Evolutionary conservation across 176 grass and related monocot species (phyloP), one percentile per base, ranked within the genome.

Genomic region (Avena atlantica): DNA sequence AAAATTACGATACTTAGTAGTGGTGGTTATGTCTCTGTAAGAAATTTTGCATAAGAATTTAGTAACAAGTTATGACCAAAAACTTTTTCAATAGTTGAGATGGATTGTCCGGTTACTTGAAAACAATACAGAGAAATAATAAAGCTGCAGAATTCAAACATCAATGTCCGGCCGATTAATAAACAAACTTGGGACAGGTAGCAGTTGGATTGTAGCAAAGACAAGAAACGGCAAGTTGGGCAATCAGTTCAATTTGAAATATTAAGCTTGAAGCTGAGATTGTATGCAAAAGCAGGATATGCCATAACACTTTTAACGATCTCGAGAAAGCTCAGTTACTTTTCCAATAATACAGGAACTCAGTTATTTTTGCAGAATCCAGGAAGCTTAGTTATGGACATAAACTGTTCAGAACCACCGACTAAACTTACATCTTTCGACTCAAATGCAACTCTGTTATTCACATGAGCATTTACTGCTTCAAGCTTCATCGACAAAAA

Each of bases 401-500:
- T 69, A 51, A 73, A 64, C 23, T 20, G 3, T 75, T 76, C 20
- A 83, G n/a, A 13, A 27, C 20, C 31, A 61, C 12, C 9, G 20
- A 45, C 56, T 71, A 34, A 78, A 94, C 96, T 98, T 92, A 98
- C 93, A 87, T 96, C 90, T 94, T 95, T 98, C 25, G 90, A 72
- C 31, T 94, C 90, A 78, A 92, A 92, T 58, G 78, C 92, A 69
- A 90, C 74, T 49, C 86, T 90, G 85, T 74, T 63, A 51, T 84
- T 91, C 53, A 92, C 80, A n/a, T 83, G 92, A 17, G 92, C 76
- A 91, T 98, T 98, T 78, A 96, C 96, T 1, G 92, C 93, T 86
- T 96, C 96, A 73, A 98, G 93, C 82, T 98, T 98, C 96, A 98
- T 91, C 14, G 96, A 98, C 79, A 98, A 84, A 77, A 98, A 98